These are phyloP conservation scores for Tulasnella sp. DNA, from an alignment of 768 basidiomycete genomes.

Conservation along the genomic window DNA sequence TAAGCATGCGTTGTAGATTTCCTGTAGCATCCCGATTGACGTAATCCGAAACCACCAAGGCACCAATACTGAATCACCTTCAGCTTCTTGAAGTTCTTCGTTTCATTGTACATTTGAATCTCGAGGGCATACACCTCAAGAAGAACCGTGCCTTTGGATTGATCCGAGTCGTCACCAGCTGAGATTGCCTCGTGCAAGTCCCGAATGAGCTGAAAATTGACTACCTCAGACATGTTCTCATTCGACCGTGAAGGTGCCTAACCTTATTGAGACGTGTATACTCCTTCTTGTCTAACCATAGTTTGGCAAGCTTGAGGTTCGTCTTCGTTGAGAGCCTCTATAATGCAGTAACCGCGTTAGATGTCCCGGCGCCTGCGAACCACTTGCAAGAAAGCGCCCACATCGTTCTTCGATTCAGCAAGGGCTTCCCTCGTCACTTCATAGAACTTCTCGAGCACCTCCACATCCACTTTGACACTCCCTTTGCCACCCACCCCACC, in stretches of 20 bases:
- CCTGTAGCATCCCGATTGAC: slow-evolving; percentile 46
- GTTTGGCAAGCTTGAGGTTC: slow-evolving; percentile 92
- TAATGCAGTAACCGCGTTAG: slow-evolving; percentile 11
- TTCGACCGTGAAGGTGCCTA: slow-evolving; percentile 28
- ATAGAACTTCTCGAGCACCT: slow-evolving; percentile 91
- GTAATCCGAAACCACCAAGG: no score
- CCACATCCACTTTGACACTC: slow-evolving; percentile 49
- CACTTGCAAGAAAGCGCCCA: slow-evolving; percentile 39
- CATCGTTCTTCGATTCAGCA: slow-evolving; percentile 95
- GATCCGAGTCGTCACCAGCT: slow-evolving; percentile 72
- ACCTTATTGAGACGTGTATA: slow-evolving; percentile 81
- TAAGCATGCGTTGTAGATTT: slow-evolving; percentile 95
- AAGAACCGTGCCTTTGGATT: slow-evolving; percentile 82
- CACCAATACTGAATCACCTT: slow-evolving; percentile 52
- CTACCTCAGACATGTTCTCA: slow-evolving; percentile 30
- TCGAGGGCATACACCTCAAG: slow-evolving; percentile 97
- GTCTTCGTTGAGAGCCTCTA: slow-evolving; percentile 93
- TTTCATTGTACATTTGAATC: slow-evolving; percentile 99
- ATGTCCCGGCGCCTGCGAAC: background rate
- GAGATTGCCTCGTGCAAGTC: slow-evolving; percentile 55
- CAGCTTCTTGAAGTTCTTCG: slow-evolving; percentile 90
- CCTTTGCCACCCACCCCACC: slow-evolving; percentile 60
- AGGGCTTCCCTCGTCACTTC: slow-evolving; percentile 86
- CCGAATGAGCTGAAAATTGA: slow-evolving; percentile 58
- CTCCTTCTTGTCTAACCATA: slow-evolving; percentile 95